These are phyloP conservation scores for Agrocybe praecox DNA, from an alignment of 768 basidiomycete genomes.

Conservation along the genomic window DNA sequence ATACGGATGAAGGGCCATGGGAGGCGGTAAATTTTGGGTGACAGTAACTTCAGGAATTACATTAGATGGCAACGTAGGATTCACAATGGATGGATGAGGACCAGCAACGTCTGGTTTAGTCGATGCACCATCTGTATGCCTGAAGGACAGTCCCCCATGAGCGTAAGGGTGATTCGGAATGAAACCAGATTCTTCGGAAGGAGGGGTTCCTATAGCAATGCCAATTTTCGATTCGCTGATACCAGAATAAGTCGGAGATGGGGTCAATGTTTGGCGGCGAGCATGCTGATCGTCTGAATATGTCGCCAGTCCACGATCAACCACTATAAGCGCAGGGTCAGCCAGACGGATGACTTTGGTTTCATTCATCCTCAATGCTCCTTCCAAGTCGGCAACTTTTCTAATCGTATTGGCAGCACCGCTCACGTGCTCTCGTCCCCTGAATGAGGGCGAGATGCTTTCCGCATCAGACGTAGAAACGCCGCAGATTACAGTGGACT, in stretches of 20 bases:
- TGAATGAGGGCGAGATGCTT: not conserved
- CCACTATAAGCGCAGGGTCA: slow-evolving; percentile 40
- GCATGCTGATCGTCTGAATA: slow-evolving; percentile 1
- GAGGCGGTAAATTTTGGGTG: slow-evolving; percentile 39
- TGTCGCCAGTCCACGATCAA: slow-evolving; percentile 23
- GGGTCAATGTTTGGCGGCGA: slow-evolving; percentile 11
- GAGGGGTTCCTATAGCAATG: slow-evolving; percentile 38
- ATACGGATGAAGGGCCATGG: slow-evolving; percentile 46
- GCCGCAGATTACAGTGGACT: slow-evolving; percentile 32
- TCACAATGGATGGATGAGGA: slow-evolving; percentile 29
- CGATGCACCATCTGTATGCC: slow-evolving; percentile 5
- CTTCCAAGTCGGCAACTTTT: slow-evolving; percentile 34
- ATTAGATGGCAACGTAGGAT: slow-evolving; percentile 10
- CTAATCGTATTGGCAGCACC: slow-evolving; percentile 8
- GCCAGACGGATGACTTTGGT: slow-evolving; percentile 44
- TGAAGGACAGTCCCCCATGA: slow-evolving; percentile 38
- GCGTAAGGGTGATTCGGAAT: slow-evolving; percentile 54
- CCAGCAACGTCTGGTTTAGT: slow-evolving; percentile 34
- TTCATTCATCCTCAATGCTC: slow-evolving; percentile 37
- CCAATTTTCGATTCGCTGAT: slow-evolving; percentile 35
- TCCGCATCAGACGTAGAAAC: slow-evolving; percentile 8
- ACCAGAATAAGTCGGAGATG: slow-evolving; percentile 25
- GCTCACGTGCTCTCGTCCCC: not conserved
- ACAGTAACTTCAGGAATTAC: slow-evolving; percentile 28
- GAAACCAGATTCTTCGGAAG: slow-evolving; percentile 28